Conservation (phyloP, 2,329 filamentous ascomycete species). For the Pseudogymnoascus pannorum region DNA sequence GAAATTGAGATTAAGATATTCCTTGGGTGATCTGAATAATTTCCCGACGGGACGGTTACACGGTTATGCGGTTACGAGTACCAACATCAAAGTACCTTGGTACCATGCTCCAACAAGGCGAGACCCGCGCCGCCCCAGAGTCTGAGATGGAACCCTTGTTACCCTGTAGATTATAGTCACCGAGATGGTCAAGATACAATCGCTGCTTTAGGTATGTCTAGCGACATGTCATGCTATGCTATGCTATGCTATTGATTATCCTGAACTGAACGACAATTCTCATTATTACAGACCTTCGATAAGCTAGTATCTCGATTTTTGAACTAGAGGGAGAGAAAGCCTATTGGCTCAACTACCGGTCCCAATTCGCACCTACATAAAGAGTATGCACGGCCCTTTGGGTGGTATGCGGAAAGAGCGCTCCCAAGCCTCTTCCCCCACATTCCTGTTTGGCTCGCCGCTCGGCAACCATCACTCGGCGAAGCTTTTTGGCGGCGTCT, state of each 20-base stretch:
- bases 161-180: not conserved
- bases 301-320: not conserved
- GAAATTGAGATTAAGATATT: conserved; percentile 6
- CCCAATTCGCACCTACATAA: not conserved
- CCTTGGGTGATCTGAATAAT: conserved; percentile 1
- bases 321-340: not conserved
- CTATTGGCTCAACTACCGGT: not conserved
- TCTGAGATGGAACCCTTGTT: not conserved
- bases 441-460: not conserved
- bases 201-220: not conserved
- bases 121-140: not conserved
- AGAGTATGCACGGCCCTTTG: not conserved
- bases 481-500: not conserved
- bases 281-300: not conserved
- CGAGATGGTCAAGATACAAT: not conserved
- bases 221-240: not conserved
- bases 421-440: not conserved
- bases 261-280: not conserved
- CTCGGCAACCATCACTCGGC: not conserved
- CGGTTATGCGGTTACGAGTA: not conserved
- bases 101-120: not conserved
- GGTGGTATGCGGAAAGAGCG: not conserved
- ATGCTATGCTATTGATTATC: not conserved
- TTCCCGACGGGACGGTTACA: not conserved
- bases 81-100: not conserved